Percentiles rank a stretch among this genome's conserved stretches.
Evolutionary conservation across 139 green algal genomes (phyloP).

Genomic region (Astrephomene gubernaculifera): DNA sequence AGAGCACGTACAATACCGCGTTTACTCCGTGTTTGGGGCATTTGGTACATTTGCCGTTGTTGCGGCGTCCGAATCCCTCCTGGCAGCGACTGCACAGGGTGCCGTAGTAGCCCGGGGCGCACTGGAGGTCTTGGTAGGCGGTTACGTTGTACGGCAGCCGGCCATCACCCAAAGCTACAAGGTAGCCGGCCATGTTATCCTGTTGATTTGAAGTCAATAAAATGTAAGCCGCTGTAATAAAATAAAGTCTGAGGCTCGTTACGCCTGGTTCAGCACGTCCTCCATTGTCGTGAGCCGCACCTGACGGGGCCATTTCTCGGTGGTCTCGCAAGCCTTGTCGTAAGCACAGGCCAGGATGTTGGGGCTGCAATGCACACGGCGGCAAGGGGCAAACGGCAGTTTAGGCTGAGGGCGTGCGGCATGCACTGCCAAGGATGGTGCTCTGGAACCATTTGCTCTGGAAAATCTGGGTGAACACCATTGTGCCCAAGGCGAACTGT

Average conservation of each 20-base stretch:
- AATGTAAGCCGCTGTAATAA: no score
- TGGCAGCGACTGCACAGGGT: neutral
- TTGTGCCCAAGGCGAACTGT: no score
- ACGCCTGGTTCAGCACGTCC: no score
- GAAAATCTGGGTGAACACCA: no score
- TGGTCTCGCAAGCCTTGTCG: neutral
- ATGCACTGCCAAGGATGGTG: no score
- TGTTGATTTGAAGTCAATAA: neutral
- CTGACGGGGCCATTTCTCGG: neutral
- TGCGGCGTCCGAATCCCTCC: neutral
- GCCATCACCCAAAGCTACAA: neutral
- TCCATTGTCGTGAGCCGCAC: no score
- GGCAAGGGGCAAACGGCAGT: no score
- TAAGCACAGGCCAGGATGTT: neutral
- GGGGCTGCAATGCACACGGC: neutral
- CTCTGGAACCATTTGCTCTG: no score
- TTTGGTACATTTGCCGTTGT: neutral
- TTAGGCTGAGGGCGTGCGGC: no score
- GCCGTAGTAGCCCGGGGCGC: neutral
- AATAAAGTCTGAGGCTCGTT: no score
- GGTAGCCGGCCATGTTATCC: neutral
- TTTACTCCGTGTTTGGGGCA: neutral
- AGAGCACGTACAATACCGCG: neutral
- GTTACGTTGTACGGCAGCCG: neutral
- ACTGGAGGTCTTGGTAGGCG: neutral